A percentile compares a stretch with the other conserved stretches of the same genome.
These are phyloP conservation scores for Copromyces sp. DNA, from an alignment of 495 filamentous ascomycete species.

Conservation along the genomic window DNA sequence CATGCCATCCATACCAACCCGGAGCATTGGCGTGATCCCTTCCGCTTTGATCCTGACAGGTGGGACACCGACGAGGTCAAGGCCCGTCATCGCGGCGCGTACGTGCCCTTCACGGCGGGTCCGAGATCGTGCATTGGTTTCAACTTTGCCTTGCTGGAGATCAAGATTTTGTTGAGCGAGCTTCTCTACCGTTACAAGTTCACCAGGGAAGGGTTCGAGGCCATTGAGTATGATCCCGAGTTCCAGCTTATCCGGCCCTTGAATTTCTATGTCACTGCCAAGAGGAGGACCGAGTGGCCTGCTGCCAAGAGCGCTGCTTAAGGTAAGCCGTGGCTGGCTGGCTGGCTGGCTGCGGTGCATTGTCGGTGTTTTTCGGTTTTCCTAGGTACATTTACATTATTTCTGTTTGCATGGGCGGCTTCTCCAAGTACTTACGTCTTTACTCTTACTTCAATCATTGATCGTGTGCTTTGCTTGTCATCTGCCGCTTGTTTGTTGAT, in stretches of 20 bases:
- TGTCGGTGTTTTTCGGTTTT: neutral
- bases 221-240: slow-evolving; percentile 46
- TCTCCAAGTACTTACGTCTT: too few relatives aligned
- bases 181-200: slow-evolving; percentile 46
- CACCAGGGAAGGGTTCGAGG: slow-evolving; percentile 22
- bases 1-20: slow-evolving; percentile 46
- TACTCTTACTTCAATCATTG: too few relatives aligned
- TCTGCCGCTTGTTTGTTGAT: too few relatives aligned
- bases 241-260: slow-evolving; percentile 47
- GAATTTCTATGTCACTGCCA: slow-evolving; percentile 43
- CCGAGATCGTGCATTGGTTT: slow-evolving; percentile 46
- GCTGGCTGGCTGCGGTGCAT: too few relatives aligned
- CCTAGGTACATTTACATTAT: too few relatives aligned
- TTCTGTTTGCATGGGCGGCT: neutral
- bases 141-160: slow-evolving; percentile 46
- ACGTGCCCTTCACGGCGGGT: slow-evolving; percentile 44
- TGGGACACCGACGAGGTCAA: slow-evolving; percentile 44
- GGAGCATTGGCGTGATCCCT: slow-evolving; percentile 40
- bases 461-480: too few relatives aligned
- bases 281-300: slow-evolving; percentile 38
- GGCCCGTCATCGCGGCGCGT: slow-evolving; percentile 32
- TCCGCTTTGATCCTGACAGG: slow-evolving; percentile 42
- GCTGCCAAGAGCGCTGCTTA: slow-evolving; percentile 9
- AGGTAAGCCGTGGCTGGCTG: too few relatives aligned
- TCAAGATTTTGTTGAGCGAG: slow-evolving; percentile 42